Base-by-base conservation (phyloP, 345 rosid genomes). In the Eucalyptus brandiana region DNA sequence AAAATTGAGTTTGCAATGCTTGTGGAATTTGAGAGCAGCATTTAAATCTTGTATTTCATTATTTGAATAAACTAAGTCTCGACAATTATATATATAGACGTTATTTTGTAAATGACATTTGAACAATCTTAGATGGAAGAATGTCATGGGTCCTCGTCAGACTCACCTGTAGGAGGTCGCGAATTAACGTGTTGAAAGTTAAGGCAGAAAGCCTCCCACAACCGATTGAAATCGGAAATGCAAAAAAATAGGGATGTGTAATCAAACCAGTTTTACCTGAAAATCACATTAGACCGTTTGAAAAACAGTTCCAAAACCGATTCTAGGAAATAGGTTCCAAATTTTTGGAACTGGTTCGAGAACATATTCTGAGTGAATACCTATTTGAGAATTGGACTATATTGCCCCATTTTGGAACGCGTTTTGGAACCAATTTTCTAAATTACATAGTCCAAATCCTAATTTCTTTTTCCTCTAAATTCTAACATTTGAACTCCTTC, bases 301-400 rank as follows among this genome's bases (percentile, higher is more conserved):
- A 53, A 18, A 53, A 53, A 53, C 24, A 53, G 24, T 24, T 53
- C 56, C 56, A 53, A 19, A 19, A 53, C 4, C 9, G 24, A 7
- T 53, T 53, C 24, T 53, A 53, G 4, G 24, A 53, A 53, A 53
- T 18, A 53, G 56, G 56, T 53, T 53, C 4, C 56, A 53, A 53
- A 3, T 7, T 19, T 53, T 53, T 53, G 4, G 56, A 53, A 19
- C 24, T 18, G 1, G 4, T 53, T 53, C 2, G 2, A 53, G 9
- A 53, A 53, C 24, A 53, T 53, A 53, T 19, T 53, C 2, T 1
- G 9, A 53, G 56, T 53, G 56, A 19, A 53, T 53, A 18, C 24
- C 56, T 9, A 18, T 53, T 0, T 53, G 24, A 1, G 24, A 53
- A 53, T 7, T 0, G 21, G 24, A 53, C 24, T 18, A 0, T 53